Evolutionary conservation across 345 rosid species (phyloP), one percentile per base, ranked within the genome.

Genomic region (Trapa bicornis): DNA sequence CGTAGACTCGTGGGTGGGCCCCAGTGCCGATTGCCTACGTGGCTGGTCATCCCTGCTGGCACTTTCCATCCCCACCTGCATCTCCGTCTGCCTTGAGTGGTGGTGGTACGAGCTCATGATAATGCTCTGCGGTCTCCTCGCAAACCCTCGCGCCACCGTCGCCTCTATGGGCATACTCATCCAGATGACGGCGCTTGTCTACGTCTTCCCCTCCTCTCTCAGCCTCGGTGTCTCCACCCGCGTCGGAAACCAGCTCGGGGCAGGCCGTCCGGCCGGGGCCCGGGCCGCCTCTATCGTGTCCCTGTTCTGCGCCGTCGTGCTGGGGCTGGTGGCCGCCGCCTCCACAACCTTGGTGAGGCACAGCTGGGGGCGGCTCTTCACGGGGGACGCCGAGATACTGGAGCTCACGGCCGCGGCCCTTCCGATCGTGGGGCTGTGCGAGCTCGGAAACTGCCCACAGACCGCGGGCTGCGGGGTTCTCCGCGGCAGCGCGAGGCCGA

Each of bases 91-190:
- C 72, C 86, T 94, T 36, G 99, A 94, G 67, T 94, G 99, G 97
- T 94, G 99, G 99, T 94, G 99, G 99, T 94, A 94, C 33, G 99
- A 94, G 75, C 77, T 94, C 70, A 94, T 91, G 97, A 94, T 94
- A 81, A 68, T 94, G 78, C 66, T 94, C 47, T 91, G 93, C 54
- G 97, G 97, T 29, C 86, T 94, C 47, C 83, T 94, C 48, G 75
- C 64, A 3, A 87, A 89, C 75, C 99, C 99, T 33, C 87, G 80
- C 75, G 91, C 99, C 47, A 86, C 96, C 52, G 79, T 94, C 64
- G 87, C 99, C 68, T 94, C 99, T 17, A 94, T 91, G 97, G 99
- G 99, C 37, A 89, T 94, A 60, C 83, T 94, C 35, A 91, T 94
- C 65, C 99, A 94, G 72, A 94, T 96, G 1, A 94, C 99, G 3